phyloP scores from a whole-genome alignment of 306 rosid genomes.

The Pachyrhizus erosus region DNA sequence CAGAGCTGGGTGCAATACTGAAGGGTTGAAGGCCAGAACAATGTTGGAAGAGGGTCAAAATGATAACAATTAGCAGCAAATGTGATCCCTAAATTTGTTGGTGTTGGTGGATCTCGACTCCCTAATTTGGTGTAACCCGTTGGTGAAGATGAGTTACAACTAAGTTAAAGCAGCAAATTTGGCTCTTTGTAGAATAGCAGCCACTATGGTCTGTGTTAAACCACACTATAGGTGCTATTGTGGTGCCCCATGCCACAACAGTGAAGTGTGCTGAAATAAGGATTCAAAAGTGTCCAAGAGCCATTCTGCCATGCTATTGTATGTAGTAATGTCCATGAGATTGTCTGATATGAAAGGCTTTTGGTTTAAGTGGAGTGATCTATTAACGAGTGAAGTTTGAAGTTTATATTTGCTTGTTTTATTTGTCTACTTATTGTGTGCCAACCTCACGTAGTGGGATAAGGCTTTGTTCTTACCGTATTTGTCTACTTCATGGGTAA shows the following conservation, averaged over 20 bases:
- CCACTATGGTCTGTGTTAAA: neutral
- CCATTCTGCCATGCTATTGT: neutral
- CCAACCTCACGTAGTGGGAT: too few species aligned
- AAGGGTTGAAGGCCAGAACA: neutral
- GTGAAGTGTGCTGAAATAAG: constrained; percentile 12
- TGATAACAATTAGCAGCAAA: too few species aligned
- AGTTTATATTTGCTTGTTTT: neutral
- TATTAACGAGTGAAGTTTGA: neutral
- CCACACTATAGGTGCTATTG: neutral
- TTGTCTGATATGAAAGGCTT: neutral
- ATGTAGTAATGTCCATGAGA: neutral
- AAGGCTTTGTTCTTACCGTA: neutral
- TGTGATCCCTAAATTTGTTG: constrained; percentile 9
- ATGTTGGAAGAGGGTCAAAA: neutral
- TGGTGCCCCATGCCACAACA: neutral
- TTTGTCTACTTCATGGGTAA: constrained; percentile 3
- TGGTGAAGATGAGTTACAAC: neutral
- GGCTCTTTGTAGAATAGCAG: neutral
- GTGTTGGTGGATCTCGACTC: neutral
- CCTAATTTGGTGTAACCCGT: neutral
- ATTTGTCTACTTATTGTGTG: neutral
- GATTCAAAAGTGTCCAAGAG: constrained; percentile 1
- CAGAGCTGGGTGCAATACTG: neutral
- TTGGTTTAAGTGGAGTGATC: constrained; percentile 15
- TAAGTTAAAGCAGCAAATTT: neutral